Evolutionary conservation across 1,284 basidiomycete species (phyloP), one percentile per base, ranked within the genome.

Genomic region (Marasmius oreades): DNA sequence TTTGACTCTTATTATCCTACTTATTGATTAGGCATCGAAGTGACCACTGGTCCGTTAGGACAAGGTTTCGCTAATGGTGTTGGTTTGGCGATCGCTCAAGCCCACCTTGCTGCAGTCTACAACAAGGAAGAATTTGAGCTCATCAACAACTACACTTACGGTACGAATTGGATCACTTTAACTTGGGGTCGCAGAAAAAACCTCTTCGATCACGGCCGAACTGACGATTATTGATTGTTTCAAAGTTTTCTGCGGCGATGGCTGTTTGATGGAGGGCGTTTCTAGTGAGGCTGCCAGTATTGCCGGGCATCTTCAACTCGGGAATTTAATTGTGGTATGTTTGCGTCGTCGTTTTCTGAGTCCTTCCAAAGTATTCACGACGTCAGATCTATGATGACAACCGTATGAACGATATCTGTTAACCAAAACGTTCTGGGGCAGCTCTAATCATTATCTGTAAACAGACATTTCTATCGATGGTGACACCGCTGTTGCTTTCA

Each of bases 231-330:
- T 65, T 33, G 22, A 55, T n/a, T 31, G 39, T 46, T 59, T 8
- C 45, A 22, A 58, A 92, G 90, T 88, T 54, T 95, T 97, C 79
- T 82, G 85, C 59, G 95, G 95, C 70, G 95, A 98, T 74, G 95
- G 95, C 57, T 97, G 95, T 77, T 80, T 98, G 62, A 93, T 95
- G 89, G 95, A 98, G 76, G 95, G 95, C 82, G 88, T 98, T 65
- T 82, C 93, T 22, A 83, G 84, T 63, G 95, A 98, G 74, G 93
- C 95, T 26, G 90, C 89, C 62, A 94, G 92, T 68, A 82, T 97
- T 62, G 95, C 94, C 59, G 95, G 92, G 64, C 95, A 98, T 76
- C 80, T 98, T 65, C 87, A 94, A 73, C 84, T 98, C 55, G 92
- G 91, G 60, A 98, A 96, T 77, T 79, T 98, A 64, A 90, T 98